Evolutionary conservation across 2,329 filamentous ascomycete genomes (phyloP).

Genomic region (Hawksworthiomyces lignivorus): DNA sequence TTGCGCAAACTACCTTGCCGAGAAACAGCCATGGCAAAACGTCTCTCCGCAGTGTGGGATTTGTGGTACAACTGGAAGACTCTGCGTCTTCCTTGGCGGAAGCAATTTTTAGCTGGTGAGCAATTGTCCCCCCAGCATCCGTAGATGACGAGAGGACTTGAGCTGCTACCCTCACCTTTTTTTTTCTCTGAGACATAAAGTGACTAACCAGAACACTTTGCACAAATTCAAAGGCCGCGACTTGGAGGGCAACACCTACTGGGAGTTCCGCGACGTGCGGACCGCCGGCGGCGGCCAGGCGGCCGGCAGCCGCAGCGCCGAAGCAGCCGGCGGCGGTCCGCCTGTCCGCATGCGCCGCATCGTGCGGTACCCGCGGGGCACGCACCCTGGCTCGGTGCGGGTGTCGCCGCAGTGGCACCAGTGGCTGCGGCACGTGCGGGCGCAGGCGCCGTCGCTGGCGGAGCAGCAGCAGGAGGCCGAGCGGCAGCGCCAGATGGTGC

Average conservation of each 20-base stretch:
- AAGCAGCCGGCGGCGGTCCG: slow-evolving; percentile 12
- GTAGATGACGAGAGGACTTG: too few relatives aligned
- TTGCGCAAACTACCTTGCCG: too few relatives aligned
- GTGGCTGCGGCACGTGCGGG: slow-evolving; percentile 56
- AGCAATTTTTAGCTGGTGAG: slow-evolving; percentile 52
- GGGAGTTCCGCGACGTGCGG: slow-evolving; percentile 55
- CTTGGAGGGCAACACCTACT: slow-evolving; percentile 60
- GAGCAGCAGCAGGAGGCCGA: slow-evolving; percentile 49
- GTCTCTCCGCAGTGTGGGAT: too few relatives aligned
- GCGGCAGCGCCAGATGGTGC: slow-evolving; percentile 45
- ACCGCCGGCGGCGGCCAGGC: slow-evolving; percentile 26
- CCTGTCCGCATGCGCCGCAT: slow-evolving; percentile 51
- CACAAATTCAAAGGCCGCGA: slow-evolving; percentile 45
- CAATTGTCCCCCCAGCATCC: background rate
- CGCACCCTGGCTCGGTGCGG: slow-evolving; percentile 46
- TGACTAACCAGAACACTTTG: too few relatives aligned
- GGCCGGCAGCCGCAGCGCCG: slow-evolving; percentile 16
- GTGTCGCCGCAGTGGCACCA: slow-evolving; percentile 61
- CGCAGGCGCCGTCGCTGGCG: slow-evolving; percentile 43
- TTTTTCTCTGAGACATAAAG: too few relatives aligned
- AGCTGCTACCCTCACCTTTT: background rate
- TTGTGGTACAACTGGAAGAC: slow-evolving; percentile 57
- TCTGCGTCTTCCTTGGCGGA: slow-evolving; percentile 56
- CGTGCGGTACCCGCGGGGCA: slow-evolving; percentile 48
- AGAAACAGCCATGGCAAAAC: too few relatives aligned